phyloP scores from a whole-genome alignment of 148 eudicot species.

The Nepenthes mirabilis region DNA sequence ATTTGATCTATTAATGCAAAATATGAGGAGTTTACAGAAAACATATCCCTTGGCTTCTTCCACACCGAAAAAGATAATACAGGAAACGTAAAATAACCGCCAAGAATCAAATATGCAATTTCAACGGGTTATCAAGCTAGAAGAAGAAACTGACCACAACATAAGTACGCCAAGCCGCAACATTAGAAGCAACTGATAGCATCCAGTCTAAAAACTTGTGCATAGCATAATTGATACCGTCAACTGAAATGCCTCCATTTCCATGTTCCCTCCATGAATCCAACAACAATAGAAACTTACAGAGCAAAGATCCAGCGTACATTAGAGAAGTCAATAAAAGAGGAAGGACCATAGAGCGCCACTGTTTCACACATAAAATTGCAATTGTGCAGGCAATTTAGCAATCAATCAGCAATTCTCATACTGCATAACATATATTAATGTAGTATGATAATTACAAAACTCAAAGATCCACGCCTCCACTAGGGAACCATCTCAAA shows the following conservation, averaged over 20 bases:
- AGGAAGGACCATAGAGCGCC: slow-evolving; percentile 66
- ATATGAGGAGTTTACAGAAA: too few species aligned
- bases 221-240: slow-evolving; percentile 11
- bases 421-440: slow-evolving; percentile 33
- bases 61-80: too few species aligned
- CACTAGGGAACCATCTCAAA: not conserved
- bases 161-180: slow-evolving; percentile 78
- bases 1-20: too few species aligned
- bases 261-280: slow-evolving; percentile 29
- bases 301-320: slow-evolving; percentile 64
- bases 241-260: slow-evolving; percentile 14
- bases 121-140: not conserved
- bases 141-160: slow-evolving; percentile 60
- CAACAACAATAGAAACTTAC: slow-evolving; percentile 34
- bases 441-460: slow-evolving; percentile 8
- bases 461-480: slow-evolving; percentile 4
- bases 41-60: too few species aligned
- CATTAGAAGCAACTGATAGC: slow-evolving; percentile 24
- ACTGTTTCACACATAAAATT: slow-evolving; percentile 75
- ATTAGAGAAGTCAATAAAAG: slow-evolving; percentile 70
- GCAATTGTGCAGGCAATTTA: slow-evolving; percentile 42
- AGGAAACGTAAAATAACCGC: too few species aligned
- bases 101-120: not conserved
- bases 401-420: slow-evolving; percentile 37
- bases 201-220: slow-evolving; percentile 15